A percentile compares a stretch with the other conserved stretches of the same genome.
Conservation (phyloP, 1,139 yeast genomes). For the Taiozyma sp. region DNA sequence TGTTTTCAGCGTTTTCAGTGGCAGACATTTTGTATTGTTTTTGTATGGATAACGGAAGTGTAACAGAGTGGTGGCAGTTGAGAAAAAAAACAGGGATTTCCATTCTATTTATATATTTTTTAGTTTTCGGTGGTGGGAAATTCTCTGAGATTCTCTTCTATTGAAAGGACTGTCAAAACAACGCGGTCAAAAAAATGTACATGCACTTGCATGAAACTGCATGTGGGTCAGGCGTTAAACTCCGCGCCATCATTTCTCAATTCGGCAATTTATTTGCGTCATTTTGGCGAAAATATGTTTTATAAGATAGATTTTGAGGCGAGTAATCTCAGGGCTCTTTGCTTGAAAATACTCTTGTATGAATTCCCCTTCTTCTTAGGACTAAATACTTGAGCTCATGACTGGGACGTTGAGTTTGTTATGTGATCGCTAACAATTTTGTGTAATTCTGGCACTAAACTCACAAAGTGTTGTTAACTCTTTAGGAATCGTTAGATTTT, state of each 20-base stretch:
- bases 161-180: background rate
- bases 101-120: background rate
- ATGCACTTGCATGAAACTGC: background rate
- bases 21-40: slow-evolving; percentile 5
- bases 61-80: background rate
- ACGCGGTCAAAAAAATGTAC: background rate
- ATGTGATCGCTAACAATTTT: too few species aligned
- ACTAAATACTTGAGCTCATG: too few species aligned
- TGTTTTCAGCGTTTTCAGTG: slow-evolving; percentile 22
- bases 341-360: too few species aligned
- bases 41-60: too few species aligned
- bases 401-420: too few species aligned
- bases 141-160: background rate
- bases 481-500: too few species aligned
- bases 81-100: background rate
- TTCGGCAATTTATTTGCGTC: background rate
- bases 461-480: too few species aligned
- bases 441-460: too few species aligned
- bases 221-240: background rate
- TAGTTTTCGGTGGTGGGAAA: background rate
- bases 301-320: too few species aligned
- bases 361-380: too few species aligned
- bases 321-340: too few species aligned
- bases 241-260: background rate
- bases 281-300: background rate